phyloP scores from a whole-genome alignment of 148 eudicot genomes.

The Polygonum maritimum region DNA sequence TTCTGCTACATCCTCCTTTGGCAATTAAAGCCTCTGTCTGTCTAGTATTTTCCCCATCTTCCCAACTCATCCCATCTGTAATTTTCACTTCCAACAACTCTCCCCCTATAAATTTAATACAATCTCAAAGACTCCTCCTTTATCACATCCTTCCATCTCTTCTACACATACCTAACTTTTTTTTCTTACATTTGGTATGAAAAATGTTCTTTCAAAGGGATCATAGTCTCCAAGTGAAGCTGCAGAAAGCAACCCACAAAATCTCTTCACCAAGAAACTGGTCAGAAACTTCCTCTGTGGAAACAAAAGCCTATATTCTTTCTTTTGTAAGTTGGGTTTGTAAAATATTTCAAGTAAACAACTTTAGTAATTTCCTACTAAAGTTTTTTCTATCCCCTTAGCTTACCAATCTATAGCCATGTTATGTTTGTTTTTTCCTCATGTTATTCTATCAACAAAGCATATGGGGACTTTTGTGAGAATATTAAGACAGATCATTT shows the following conservation, averaged over 20 bases:
- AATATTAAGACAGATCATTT: background rate
- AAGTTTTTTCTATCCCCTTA: too few species aligned
- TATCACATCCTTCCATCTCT: too few species aligned
- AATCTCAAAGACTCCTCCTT: too few species aligned
- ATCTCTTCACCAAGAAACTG: too few species aligned
- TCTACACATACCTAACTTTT: too few species aligned
- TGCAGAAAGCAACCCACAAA: background rate
- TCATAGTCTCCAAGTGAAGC: slow-evolving; percentile 3
- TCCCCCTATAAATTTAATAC: background rate
- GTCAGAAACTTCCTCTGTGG: too few species aligned
- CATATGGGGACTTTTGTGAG: background rate
- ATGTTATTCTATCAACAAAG: background rate
- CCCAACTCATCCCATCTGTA: background rate
- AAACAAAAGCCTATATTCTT: too few species aligned
- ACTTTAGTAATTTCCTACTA: too few species aligned
- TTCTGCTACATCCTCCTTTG: too few species aligned
- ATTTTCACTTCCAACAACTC: background rate
- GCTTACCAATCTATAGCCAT: background rate
- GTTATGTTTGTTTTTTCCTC: background rate
- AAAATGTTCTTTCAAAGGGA: background rate
- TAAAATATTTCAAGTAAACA: too few species aligned
- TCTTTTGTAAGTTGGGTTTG: too few species aligned
- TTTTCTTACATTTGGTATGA: background rate
- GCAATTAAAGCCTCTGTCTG: too few species aligned
- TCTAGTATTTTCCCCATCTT: background rate